Conservation (phyloP, 176 grass and related monocot species). For the Secale cereale region DNA sequence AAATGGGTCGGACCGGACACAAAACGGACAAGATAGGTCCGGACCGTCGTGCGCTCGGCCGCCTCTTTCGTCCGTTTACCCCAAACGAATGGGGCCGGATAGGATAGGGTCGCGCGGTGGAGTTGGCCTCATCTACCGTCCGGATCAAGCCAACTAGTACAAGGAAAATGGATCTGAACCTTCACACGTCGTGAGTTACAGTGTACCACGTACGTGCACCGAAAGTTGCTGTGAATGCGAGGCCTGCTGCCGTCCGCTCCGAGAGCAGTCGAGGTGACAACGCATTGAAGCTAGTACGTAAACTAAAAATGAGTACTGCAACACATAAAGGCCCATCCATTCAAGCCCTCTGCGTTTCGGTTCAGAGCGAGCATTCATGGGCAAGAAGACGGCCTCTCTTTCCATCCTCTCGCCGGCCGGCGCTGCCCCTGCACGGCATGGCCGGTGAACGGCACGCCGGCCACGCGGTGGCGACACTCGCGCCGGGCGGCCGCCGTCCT, state of each 20-base stretch:
- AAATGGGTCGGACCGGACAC: no score
- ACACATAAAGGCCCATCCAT: not conserved
- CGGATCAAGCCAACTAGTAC: not conserved
- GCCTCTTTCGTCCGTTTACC: no score
- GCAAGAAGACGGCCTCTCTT: not conserved
- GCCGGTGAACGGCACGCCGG: not conserved
- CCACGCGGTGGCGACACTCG: not conserved
- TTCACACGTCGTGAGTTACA: not conserved
- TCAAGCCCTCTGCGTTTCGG: not conserved
- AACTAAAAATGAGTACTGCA: constrained; percentile 13
- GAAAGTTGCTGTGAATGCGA: constrained; percentile 26
- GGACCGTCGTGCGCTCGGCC: no score
- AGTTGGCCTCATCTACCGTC: constrained; percentile 26
- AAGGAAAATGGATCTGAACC: not conserved
- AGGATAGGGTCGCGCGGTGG: no score
- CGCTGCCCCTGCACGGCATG: not conserved
- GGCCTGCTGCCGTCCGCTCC: constrained; percentile 24
- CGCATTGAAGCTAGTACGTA: constrained; percentile 39
- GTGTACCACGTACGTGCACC: not conserved
- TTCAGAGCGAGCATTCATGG: constrained; percentile 5
- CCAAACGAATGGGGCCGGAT: no score
- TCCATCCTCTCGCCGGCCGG: not conserved
- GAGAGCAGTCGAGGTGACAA: constrained; percentile 20
- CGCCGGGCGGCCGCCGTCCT: constrained; percentile 19
- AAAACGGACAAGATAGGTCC: no score